Base-by-base conservation (phyloP, 495 filamentous ascomycete genomes). In the Aspergillus leporis region DNA sequence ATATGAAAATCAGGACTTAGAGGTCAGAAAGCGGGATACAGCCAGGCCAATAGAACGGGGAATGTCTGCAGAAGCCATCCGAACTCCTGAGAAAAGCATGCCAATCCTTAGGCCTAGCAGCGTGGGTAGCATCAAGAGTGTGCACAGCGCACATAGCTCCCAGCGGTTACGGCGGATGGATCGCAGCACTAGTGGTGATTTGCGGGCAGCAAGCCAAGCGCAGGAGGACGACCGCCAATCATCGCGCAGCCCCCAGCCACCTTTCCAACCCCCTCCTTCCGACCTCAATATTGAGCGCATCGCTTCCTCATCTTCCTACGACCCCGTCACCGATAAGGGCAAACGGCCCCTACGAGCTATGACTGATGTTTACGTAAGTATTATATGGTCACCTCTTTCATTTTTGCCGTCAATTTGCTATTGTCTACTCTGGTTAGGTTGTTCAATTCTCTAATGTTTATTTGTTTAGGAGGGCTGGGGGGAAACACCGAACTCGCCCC, bases 321-420 rank as follows among this genome's bases (percentile, higher is more conserved):
- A 91, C 70, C 86, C 87, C 63, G 81, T 90, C 70, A 90, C 85
- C 65, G 90, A 93, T 81, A 90, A 92, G 83, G 88, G 90, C 82
- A 92, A 91, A 75, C 86, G 84, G 68, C 87, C 88, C 70, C 76
- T 87, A 70, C 87, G 83, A 75, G 89, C 87, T 77, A 96, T 96
- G 92, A 81, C 89, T 68, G 90, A 96, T 82, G 89, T 95, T 78
- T 96, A 90, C 78, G 92, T 97, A 86, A 87, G 92, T 89, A 47
- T 23, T 47, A 23, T 14, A 4, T n/a, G 7, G n/a, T 19, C 18
- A 19, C 40, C 40, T 22, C 8, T 34, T 66, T 64, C 46, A 67
- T 57, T 47, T 23, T 58, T 58, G 22, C 31, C 43, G n/a, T 10
- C 7, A 2, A 23, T 43, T 18, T 25, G 9, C 46, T 9, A 40